Evolutionary conservation across 345 rosid species (phyloP), one percentile per base, ranked within the genome.

Genomic region (Salix dunnii): DNA sequence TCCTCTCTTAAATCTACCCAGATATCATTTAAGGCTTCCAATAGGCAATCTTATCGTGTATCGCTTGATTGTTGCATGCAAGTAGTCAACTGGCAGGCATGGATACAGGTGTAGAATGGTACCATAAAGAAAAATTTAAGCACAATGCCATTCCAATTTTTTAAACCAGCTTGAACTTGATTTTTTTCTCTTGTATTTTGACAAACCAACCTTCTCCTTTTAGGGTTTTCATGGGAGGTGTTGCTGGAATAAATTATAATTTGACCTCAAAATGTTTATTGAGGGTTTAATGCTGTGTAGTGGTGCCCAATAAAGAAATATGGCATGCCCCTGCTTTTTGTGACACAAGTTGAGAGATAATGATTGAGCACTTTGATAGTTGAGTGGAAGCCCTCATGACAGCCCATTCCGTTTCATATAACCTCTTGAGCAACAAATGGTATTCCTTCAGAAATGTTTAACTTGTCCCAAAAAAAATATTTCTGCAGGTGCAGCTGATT

Each of bases 401-500:
- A 72, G 51, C 18, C 38, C 30, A 33, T 35, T n/a, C 31, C 23
- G 42, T 25, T 49, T 33, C 77, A 8, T 1, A 3, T 25, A 11
- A 36, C 14, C 43, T 36, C 4, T 11, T 73, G 58, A 2, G 38
- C 4, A 43, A 42, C 23, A 6, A 43, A 61, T 7, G 68, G 21
- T 67, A 8, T n/a, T 8, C 43, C 20, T 33, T 23, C 11, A 40
- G 2, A 10, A 23, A 49, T 46, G 16, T 27, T n/a, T 9, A 67
- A 21, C 40, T 20, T 36, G 8, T 51, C 40, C 36, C n/a, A 40
- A 9, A 11, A 30, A 68, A 69, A 72, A 65, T 64, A 9, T 71
- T 65, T 67, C 70, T 80, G 78, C 85, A 92, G 98, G 94, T 94
- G 55, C 86, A 89, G 78, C 85, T 92, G 80, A 65, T 72, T 53